A percentile compares a stretch with the other conserved stretches of the same genome.
These are phyloP conservation scores for Vigna mungo DNA, from an alignment of 306 rosid genomes.

Conservation along the genomic window DNA sequence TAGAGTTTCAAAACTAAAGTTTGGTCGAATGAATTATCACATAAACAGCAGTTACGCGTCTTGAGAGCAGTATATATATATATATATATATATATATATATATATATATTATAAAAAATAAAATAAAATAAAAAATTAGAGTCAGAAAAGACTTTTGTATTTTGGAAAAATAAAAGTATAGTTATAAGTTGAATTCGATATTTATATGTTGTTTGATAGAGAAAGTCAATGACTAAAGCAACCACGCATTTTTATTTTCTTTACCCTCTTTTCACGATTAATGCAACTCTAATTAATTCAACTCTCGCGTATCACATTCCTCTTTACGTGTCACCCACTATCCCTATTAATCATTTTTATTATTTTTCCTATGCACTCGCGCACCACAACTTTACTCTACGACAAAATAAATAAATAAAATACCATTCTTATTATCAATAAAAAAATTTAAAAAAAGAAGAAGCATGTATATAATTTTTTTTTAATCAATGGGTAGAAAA, in stretches of 20 bases:
- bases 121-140: too few relatives aligned
- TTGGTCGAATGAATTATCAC: too few relatives aligned
- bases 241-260: neutral
- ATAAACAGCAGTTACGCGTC: too few relatives aligned
- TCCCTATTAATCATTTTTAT: too few relatives aligned
- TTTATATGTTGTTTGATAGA: neutral
- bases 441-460: neutral
- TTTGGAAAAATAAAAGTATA: too few relatives aligned
- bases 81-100: too few relatives aligned
- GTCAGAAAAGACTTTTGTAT: too few relatives aligned
- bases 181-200: neutral
- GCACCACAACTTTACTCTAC: neutral
- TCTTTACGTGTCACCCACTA: neutral
- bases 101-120: too few relatives aligned
- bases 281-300: neutral
- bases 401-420: neutral
- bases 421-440: neutral
- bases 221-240: neutral
- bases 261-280: neutral
- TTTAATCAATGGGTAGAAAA: neutral
- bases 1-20: too few relatives aligned
- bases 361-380: neutral
- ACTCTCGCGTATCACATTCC: constrained; percentile 15
- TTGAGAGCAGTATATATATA: too few relatives aligned
- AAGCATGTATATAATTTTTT: too few relatives aligned